Conservation (phyloP, 148 eudicot genomes). For the Rhododendron ferrugineum region DNA sequence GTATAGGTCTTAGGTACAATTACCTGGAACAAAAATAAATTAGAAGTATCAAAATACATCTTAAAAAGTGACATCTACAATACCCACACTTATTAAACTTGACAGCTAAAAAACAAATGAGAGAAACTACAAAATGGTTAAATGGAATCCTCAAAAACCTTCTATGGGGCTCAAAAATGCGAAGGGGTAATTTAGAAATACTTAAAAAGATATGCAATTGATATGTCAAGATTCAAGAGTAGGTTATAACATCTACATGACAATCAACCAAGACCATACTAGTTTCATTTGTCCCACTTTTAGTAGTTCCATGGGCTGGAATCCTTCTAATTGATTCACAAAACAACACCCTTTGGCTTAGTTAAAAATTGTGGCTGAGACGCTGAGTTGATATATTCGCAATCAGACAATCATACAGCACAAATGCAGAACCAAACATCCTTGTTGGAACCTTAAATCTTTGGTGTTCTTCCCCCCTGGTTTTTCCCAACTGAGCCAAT, state of each 20-base stretch:
- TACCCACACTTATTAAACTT: not conserved
- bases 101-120: not conserved
- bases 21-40: slow-evolving; percentile 43
- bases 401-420: not conserved
- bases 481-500: not conserved
- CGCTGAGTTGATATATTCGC: not conserved
- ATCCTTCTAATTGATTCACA: not conserved
- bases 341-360: not conserved
- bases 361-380: not conserved
- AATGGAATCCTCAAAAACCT: not conserved
- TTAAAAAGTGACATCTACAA: not conserved
- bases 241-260: not conserved
- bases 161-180: not conserved
- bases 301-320: not conserved
- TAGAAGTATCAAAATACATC: not conserved
- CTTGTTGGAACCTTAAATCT: not conserved
- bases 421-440: not conserved
- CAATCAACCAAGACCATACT: not conserved
- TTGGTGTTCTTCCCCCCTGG: not conserved
- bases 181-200: not conserved
- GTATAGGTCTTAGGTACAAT: slow-evolving; percentile 80
- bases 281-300: not conserved
- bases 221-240: not conserved
- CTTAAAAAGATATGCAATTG: not conserved
- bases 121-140: not conserved